Percentiles rank a stretch among this genome's conserved stretches.
Conservation (phyloP, 2,329 filamentous ascomycete species). For the Verticillium isaacii region DNA sequence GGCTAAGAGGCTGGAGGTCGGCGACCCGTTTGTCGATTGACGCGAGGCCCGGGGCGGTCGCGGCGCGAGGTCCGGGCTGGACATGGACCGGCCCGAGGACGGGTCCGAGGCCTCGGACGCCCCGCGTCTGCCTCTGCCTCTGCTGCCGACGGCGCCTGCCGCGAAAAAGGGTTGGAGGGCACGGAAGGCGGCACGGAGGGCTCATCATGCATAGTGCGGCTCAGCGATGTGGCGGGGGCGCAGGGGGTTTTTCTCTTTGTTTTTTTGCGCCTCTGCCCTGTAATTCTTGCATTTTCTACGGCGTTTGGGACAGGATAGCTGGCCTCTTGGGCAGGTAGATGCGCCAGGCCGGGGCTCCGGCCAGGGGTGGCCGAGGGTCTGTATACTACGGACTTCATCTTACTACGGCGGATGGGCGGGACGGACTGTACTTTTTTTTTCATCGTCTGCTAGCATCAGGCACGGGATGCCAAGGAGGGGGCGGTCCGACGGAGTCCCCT, state of each 20-base stretch:
- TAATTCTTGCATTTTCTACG: not conserved
- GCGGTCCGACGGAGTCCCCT: too few species aligned
- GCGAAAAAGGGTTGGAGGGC: not conserved
- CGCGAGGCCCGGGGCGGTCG: not conserved
- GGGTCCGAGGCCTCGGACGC: not conserved
- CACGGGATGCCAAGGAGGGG: not conserved
- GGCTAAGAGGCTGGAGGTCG: conserved; percentile 48
- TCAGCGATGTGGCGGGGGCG: not conserved
- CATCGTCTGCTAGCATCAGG: not conserved
- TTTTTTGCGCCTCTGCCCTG: not conserved
- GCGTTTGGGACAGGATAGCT: not conserved
- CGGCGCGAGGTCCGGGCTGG: not conserved
- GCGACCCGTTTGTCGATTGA: conserved; percentile 36
- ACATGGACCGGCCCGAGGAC: not conserved
- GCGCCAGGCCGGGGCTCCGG: too few species aligned
- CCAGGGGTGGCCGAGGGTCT: not conserved
- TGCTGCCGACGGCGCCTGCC: not conserved
- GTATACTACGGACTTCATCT: not conserved
- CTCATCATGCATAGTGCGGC: not conserved
- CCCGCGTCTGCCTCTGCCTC: not conserved
- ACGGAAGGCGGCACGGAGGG: not conserved
- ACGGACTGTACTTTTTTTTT: not conserved
- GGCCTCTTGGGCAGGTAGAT: too few species aligned
- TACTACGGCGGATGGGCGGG: not conserved
- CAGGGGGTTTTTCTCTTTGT: not conserved